phyloP scores from a whole-genome alignment of 768 basidiomycete species.

The Psilocybe azurescens region DNA sequence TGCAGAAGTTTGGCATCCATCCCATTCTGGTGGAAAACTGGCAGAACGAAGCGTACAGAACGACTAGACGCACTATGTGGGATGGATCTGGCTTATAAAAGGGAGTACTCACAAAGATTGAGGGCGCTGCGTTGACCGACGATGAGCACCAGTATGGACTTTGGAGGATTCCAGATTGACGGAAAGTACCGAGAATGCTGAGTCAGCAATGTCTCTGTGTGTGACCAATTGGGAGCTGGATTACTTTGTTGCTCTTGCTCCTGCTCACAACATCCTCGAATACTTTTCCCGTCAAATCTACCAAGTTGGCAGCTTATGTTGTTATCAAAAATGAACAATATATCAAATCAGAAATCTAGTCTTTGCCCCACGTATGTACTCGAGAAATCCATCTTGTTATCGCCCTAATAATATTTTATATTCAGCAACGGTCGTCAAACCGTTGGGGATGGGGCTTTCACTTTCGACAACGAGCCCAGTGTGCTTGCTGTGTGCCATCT shows the following conservation, averaged over 20 bases:
- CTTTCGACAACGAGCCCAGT: conserved; percentile 77
- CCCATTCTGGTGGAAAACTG: conserved; percentile 28
- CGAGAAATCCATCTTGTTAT: conserved; percentile 3
- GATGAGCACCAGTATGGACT: conserved; percentile 29
- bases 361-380: conserved; percentile 87
- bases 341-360: conserved; percentile 84
- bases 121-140: conserved; percentile 44
- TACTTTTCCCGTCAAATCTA: conserved; percentile 35
- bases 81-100: conserved; percentile 5
- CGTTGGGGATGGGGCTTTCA: conserved; percentile 97
- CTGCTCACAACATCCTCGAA: conserved; percentile 21
- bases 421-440: conserved; percentile 91
- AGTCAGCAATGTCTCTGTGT: conserved; percentile 27
- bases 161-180: conserved; percentile 12
- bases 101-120: conserved; percentile 42
- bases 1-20: conserved; percentile 52
- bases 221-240: background rate
- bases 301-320: conserved; percentile 91
- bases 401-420: conserved; percentile 21
- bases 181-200: conserved; percentile 29
- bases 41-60: conserved; percentile 4
- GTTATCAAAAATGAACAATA: conserved; percentile 73
- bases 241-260: conserved; percentile 18
- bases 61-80: conserved; percentile 11
- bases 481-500: conserved; percentile 88